Conservation (phyloP, 768 basidiomycete genomes). For the Mycena capillaripes region DNA sequence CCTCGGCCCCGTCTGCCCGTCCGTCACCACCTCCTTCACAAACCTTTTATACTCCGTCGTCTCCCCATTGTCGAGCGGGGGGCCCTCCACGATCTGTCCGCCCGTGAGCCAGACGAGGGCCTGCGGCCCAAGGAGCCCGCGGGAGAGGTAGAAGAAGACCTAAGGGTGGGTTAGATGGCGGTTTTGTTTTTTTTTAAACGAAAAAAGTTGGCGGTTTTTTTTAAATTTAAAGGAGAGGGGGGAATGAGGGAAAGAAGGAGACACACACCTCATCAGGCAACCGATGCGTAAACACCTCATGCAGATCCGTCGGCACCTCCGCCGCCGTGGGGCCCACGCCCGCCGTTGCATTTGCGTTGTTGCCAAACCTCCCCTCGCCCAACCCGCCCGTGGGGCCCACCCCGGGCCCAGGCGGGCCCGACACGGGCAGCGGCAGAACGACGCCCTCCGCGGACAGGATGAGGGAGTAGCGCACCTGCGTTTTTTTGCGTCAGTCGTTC, state of each 20-base stretch:
- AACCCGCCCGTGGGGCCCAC: constrained; percentile 57
- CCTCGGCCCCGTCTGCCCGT: constrained; percentile 93
- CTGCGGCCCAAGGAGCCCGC: constrained; percentile 90
- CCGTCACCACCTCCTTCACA: constrained; percentile 96
- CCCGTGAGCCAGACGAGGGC: constrained; percentile 95
- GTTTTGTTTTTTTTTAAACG: no score
- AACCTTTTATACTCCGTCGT: constrained; percentile 95
- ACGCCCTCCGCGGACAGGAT: constrained; percentile 90
- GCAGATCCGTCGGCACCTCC: constrained; percentile 92
- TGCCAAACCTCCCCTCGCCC: constrained; percentile 54
- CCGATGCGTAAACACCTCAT: constrained; percentile 95
- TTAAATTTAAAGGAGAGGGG: background rate
- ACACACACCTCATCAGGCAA: constrained; percentile 83
- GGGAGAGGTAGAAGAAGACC: constrained; percentile 95
- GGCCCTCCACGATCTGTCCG: constrained; percentile 87
- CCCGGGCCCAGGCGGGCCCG: constrained; percentile 64
- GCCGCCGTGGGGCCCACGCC: constrained; percentile 82
- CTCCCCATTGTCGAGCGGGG: constrained; percentile 95
- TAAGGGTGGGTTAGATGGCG: background rate
- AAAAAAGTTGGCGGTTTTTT: no score
- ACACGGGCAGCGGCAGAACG: constrained; percentile 86
- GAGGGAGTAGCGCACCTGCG: constrained; percentile 87
- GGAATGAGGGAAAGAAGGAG: background rate
- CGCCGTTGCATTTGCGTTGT: no score
- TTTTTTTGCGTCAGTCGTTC: no score